Evolutionary conservation across 345 rosid species (phyloP).

Genomic region (Eucalyptus rudis): DNA sequence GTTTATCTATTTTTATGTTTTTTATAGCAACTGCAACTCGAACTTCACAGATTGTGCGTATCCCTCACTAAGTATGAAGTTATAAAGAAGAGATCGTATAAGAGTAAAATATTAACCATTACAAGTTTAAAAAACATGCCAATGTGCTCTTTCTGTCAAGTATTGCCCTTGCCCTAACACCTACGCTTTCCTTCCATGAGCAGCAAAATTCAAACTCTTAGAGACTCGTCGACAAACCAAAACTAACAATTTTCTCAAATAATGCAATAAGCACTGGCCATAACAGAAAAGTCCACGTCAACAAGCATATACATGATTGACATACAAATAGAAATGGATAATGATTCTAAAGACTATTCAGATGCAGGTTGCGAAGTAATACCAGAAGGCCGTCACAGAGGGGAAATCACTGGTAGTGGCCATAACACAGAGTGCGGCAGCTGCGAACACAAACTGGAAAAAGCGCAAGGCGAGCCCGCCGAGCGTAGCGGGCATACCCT

Average conservation of each 20-base stretch:
- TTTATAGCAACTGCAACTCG: not conserved
- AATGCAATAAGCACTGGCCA: not conserved
- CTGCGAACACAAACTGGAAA: constrained; percentile 55
- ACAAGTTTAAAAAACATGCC: not conserved
- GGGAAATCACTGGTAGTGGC: constrained; percentile 66
- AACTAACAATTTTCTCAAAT: not conserved
- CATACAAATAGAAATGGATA: not conserved
- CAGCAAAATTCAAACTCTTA: not conserved
- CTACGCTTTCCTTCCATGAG: not conserved
- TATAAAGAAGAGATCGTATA: not conserved
- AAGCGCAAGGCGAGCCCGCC: constrained; percentile 53
- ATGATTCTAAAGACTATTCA: not conserved
- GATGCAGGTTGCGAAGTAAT: not conserved
- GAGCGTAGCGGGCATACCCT: constrained; percentile 62
- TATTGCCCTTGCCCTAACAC: not conserved
- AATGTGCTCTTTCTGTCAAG: not conserved
- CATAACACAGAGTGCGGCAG: constrained; percentile 48
- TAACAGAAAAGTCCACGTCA: not conserved
- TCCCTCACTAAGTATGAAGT: not conserved
- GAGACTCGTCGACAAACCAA: not conserved
- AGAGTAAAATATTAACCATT: not conserved
- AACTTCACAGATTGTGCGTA: not conserved
- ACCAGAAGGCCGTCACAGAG: constrained; percentile 65
- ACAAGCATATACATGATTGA: not conserved
- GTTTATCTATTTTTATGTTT: not conserved